These are phyloP conservation scores for Grammothele lineata DNA, from an alignment of 768 basidiomycete species.

Conservation along the genomic window DNA sequence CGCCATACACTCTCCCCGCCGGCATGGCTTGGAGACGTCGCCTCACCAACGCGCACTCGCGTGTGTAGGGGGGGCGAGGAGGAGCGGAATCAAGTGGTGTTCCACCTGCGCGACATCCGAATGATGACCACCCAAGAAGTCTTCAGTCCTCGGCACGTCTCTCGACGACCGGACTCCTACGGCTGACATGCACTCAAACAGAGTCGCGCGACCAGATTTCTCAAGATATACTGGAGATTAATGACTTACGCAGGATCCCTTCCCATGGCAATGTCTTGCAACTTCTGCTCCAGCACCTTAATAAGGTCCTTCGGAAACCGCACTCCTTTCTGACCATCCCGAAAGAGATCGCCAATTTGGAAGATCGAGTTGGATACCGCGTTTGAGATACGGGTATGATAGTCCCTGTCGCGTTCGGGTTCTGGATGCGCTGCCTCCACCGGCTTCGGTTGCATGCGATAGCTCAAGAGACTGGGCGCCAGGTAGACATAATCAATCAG, in stretches of 20 bases:
- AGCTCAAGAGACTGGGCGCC: slow-evolving; percentile 57
- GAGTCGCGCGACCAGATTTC: too few relatives aligned
- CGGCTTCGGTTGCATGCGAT: slow-evolving; percentile 63
- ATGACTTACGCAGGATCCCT: slow-evolving; percentile 78
- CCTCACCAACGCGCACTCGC: too few relatives aligned
- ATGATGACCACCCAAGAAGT: too few relatives aligned
- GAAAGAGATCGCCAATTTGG: slow-evolving; percentile 72
- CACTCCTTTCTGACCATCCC: slow-evolving; percentile 78
- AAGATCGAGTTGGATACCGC: slow-evolving; percentile 55
- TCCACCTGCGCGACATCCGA: too few relatives aligned
- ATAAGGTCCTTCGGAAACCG: slow-evolving; percentile 93
- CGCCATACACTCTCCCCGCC: too few relatives aligned
- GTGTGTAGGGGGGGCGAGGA: too few relatives aligned
- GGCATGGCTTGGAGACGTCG: too few relatives aligned
- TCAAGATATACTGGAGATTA: too few relatives aligned
- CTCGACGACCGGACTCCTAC: too few relatives aligned
- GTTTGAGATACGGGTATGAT: slow-evolving; percentile 59
- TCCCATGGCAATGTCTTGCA: slow-evolving; percentile 93
- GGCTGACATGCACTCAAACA: too few relatives aligned
- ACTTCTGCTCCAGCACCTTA: slow-evolving; percentile 83
- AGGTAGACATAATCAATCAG: slow-evolving; percentile 13
- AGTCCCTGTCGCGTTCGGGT: slow-evolving; percentile 51
- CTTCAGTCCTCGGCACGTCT: too few relatives aligned
- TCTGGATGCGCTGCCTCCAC: slow-evolving; percentile 23
- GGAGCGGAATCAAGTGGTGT: too few relatives aligned